Base-by-base conservation (phyloP, 2,329 filamentous ascomycete species). In the Ceratocystis huliohia region DNA sequence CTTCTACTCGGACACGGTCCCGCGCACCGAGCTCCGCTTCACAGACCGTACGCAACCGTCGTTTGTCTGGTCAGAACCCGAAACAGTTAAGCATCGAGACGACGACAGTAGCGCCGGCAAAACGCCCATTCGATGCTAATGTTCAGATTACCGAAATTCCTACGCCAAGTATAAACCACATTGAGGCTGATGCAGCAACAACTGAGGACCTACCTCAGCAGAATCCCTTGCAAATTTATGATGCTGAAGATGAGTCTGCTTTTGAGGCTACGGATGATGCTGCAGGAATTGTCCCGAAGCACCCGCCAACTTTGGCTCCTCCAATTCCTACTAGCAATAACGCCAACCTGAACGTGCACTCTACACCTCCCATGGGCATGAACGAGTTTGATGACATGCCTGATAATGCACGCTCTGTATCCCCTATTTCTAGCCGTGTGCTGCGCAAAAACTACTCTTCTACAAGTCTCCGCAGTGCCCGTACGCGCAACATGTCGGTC, bases 11-110 rank as follows among this genome's bases (percentile, higher is more conserved):
- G 7, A 65, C 63, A 33, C 64, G 46, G 5, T 66, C 67, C 6
- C 67, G 67, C 30, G 50, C 50, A n/a, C 41, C 44, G 28, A 66
- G 67, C 46, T 25, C 46, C 1, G 53, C 33, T 10, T 66, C 67
- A 17, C 76, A 76, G 70, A 80, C 85, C 50, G 88, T 95, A 64
- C 83, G 89, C 65, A 89, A 82, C 71, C 83, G 92, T 68, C 84
- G 92, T 69, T 77, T 96, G 41, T 96, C 92, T 2, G 89, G 88
- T 6, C 87, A 90, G 71, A 90, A 89, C 71, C 78, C 83, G 15
- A 92, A 89, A 73, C 88, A 92, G 72, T 79, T 97, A 63, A 96
- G 91, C 76, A 96, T 97, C 66, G 90, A 96, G 74, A 96, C 91
- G 17, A 7, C 48, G 10, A 25, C 48, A 7, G 8, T 25, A 28